A percentile compares a stretch with the other conserved stretches of the same genome.
Conservation (phyloP, 148 eudicot genomes). For the Rhododendron simsii region DNA sequence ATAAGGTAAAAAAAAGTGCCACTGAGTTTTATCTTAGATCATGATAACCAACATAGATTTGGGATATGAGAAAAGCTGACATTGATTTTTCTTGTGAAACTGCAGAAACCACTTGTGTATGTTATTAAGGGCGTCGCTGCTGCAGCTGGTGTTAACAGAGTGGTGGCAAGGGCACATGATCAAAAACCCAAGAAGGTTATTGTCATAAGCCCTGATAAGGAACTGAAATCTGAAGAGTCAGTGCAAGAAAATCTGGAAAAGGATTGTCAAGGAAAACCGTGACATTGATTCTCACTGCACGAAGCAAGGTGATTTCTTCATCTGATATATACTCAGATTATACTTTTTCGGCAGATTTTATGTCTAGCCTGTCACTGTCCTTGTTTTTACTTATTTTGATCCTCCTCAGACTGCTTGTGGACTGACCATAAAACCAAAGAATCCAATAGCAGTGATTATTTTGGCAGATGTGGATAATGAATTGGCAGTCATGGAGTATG, state of each 20-base stretch:
- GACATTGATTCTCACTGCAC: constrained; percentile 58
- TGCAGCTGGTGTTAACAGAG: background rate
- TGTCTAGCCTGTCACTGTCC: background rate
- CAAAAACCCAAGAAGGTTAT: constrained; percentile 31
- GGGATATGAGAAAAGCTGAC: no score
- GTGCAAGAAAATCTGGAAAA: constrained; percentile 28
- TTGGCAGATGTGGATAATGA: constrained; percentile 54
- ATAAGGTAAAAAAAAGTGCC: constrained; percentile 23
- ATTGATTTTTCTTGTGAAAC: background rate
- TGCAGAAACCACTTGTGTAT: constrained; percentile 26
- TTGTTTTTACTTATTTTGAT: constrained; percentile 16
- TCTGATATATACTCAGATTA: background rate
- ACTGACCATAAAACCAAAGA: constrained; percentile 29
- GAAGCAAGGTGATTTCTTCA: constrained; percentile 53
- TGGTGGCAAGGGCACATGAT: constrained; percentile 4
- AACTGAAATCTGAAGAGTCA: background rate
- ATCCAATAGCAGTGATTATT: constrained; percentile 41
- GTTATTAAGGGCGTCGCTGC: constrained; percentile 9
- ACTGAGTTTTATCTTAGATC: background rate
- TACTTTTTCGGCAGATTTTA: background rate
- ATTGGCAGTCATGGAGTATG: constrained; percentile 74
- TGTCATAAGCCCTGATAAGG: constrained; percentile 27
- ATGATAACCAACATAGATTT: background rate
- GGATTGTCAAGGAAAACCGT: constrained; percentile 38
- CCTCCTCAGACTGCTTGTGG: constrained; percentile 59